Evolutionary conservation across 78 protist genomes (phyloP), one percentile per base, ranked within the genome.

Genomic region (Dictyostelium intermedium): DNA sequence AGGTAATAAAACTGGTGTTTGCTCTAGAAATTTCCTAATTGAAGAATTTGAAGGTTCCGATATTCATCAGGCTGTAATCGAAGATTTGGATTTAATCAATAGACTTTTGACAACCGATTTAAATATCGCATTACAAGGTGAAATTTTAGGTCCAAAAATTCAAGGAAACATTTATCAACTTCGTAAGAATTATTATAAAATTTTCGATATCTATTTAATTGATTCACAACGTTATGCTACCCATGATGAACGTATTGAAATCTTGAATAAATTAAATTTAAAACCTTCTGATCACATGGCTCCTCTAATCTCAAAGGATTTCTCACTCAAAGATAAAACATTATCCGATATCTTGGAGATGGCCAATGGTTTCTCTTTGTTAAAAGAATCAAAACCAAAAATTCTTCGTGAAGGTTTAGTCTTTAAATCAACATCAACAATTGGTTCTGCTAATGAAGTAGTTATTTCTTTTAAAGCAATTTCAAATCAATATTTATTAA

Each of bases 321-420:
- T 16, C 56, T 72, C 82, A 41, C 34, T 83, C 14, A n/a, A 66
- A 20, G 37, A 83, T 72, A 72, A 43, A 74, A 84, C 72, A 5
- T 66, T 81, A 9, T 2, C 56, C 5, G 82, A 47, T 25, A 23
- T 96, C 2, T 53, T 96, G n/a, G 70, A 70, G 2, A 56, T 77
- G 80, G 97, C 96, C 5, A 85, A 96, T 74, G 97, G 97, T 27
- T 74, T 77, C 70, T 56, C 96, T 1, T 32, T 32, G 3, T 85
- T 96, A 27, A 91, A 92, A 70, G 91, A 78, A n/a, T 70, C 91
- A 8, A 78, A 77, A 56, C 89, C 79, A 78, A 82, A 80, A 32
- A 76, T 82, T 7, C 50, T 63, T 20, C n/a, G 97, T 25, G 97
- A 96, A 61, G 97, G 97, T 56, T 69, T 96, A n/a, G 97, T 96